Conservation (phyloP, 441 rosid genomes). For the Rhodomyrtus psidioides region DNA sequence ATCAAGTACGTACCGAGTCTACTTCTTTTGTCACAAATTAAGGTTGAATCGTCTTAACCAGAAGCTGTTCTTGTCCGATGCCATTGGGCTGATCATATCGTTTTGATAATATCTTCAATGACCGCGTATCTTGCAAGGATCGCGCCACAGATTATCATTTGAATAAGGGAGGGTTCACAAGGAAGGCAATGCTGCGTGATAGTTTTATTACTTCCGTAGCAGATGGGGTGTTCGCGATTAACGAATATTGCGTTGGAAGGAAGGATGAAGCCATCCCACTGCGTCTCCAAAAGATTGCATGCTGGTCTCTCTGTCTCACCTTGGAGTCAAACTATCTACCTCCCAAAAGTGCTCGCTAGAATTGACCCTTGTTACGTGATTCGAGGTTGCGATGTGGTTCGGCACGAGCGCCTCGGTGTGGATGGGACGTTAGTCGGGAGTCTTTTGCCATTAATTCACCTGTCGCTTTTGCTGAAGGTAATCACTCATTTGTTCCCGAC, state of each 20-base stretch:
- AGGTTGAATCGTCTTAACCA: not conserved
- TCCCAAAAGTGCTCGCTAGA: not conserved
- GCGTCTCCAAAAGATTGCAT: not conserved
- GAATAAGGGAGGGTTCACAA: not conserved
- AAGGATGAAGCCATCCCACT: not conserved
- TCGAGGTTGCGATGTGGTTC: no score
- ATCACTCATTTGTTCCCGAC: not conserved
- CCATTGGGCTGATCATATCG: not conserved
- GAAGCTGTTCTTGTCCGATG: not conserved
- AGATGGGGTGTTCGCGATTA: not conserved
- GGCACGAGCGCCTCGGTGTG: no score
- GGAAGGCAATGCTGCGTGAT: not conserved
- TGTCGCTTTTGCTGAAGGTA: not conserved
- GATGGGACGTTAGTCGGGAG: no score
- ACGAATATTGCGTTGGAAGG: not conserved
- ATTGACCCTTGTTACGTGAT: not conserved
- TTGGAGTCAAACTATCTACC: not conserved
- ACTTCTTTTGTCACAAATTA: not conserved
- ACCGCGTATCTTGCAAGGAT: not conserved
- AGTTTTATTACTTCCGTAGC: not conserved
- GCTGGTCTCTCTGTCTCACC: not conserved
- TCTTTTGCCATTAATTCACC: not conserved
- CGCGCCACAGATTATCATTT: not conserved
- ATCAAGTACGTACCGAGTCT: not conserved
- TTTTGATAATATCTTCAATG: not conserved